These are phyloP conservation scores for Colletotrichum cuscutae DNA, from an alignment of 2,329 filamentous ascomycete genomes.

Conservation along the genomic window DNA sequence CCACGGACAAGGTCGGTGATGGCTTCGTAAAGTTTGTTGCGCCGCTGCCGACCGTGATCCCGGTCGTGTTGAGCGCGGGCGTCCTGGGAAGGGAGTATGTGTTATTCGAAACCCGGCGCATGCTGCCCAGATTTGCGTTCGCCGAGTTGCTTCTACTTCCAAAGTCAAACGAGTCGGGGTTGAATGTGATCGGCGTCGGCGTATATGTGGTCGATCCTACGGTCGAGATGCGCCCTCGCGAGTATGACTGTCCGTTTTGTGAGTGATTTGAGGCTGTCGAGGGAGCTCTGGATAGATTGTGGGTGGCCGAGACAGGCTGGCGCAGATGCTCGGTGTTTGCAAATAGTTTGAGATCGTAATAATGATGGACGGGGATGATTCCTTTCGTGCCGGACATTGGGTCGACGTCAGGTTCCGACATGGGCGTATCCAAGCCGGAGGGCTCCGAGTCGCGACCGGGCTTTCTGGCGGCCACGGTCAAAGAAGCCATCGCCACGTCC, in stretches of 20 bases:
- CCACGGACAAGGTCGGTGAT: conserved; percentile 54
- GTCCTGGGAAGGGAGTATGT: conserved; percentile 37
- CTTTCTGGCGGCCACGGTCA: conserved; percentile 86
- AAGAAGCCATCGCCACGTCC: conserved; percentile 88
- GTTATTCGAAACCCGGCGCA: conserved; percentile 44
- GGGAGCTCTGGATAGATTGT: conserved; percentile 40
- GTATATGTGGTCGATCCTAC: conserved; percentile 20
- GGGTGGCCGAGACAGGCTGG: conserved; percentile 48
- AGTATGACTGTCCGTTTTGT: conserved; percentile 39
- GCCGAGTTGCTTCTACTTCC: conserved; percentile 58
- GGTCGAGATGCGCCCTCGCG: conserved; percentile 50
- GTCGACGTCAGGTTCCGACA: conserved; percentile 36
- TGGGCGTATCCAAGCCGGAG: conserved; percentile 37
- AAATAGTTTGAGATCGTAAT: conserved; percentile 80
- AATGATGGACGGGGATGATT: conserved; percentile 62
- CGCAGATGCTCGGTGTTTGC: conserved; percentile 80
- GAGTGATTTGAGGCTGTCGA: conserved; percentile 48
- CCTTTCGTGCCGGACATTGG: conserved; percentile 36
- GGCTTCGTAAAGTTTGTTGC: conserved; percentile 45
- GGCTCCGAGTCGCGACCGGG: conserved; percentile 48
- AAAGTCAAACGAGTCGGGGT: conserved; percentile 50
- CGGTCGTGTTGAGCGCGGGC: conserved; percentile 44
- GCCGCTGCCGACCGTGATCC: conserved; percentile 53
- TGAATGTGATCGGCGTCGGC: conserved; percentile 44
- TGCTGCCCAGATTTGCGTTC: conserved; percentile 50